phyloP scores from a whole-genome alignment of 2,329 filamentous ascomycete species.

The Verruconis gallopava region DNA sequence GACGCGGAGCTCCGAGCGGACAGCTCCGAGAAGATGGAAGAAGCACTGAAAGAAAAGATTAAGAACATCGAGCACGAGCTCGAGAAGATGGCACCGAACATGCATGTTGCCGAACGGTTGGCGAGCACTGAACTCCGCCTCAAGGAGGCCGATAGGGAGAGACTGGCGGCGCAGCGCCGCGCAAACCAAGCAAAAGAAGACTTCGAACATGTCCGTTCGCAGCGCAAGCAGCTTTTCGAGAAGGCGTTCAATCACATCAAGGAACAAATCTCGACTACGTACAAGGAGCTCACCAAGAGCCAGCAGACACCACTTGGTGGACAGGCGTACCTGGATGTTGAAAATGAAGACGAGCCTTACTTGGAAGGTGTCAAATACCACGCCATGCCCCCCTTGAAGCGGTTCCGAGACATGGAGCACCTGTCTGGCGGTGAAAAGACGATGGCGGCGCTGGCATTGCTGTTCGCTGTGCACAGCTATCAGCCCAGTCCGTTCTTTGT shows the following conservation, averaged over 20 bases:
- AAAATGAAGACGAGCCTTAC: slow-evolving; percentile 94
- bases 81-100: slow-evolving; percentile 92
- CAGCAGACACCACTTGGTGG: slow-evolving; percentile 89
- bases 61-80: slow-evolving; percentile 61
- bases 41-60: slow-evolving; percentile 66
- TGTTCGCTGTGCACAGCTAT: slow-evolving; percentile 95
- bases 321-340: slow-evolving; percentile 60
- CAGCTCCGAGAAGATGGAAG: slow-evolving; percentile 57
- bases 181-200: slow-evolving; percentile 66
- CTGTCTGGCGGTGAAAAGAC: slow-evolving; percentile 96
- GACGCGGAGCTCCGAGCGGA: slow-evolving; percentile 72
- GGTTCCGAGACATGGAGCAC: slow-evolving; percentile 98
- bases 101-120: slow-evolving; percentile 85
- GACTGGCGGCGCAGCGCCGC: slow-evolving; percentile 65
- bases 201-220: slow-evolving; percentile 70
- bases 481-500: slow-evolving; percentile 96
- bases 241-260: slow-evolving; percentile 91
- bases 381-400: slow-evolving; percentile 95
- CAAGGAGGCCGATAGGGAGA: slow-evolving; percentile 75
- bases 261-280: slow-evolving; percentile 85
- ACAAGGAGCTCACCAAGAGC: slow-evolving; percentile 86
- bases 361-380: slow-evolving; percentile 95
- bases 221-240: slow-evolving; percentile 83
- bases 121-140: slow-evolving; percentile 75
- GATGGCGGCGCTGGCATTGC: slow-evolving; percentile 88